Conservation (phyloP, 495 filamentous ascomycete species). For the Aspergillus egyptiacus region DNA sequence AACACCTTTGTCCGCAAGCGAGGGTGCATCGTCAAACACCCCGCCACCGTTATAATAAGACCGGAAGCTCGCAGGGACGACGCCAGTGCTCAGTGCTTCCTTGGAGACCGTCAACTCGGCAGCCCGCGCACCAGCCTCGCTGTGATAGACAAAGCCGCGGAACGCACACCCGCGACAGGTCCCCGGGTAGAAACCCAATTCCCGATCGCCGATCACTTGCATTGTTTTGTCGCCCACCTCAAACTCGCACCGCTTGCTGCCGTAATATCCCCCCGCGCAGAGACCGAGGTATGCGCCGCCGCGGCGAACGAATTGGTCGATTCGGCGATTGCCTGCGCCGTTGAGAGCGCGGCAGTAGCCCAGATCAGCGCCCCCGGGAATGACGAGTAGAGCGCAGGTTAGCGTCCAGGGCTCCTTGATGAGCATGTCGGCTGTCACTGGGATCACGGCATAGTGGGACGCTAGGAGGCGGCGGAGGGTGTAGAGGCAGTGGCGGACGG, state of each 20-base stretch:
- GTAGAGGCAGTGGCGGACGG: slow-evolving; percentile 83
- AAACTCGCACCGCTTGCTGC: slow-evolving; percentile 73
- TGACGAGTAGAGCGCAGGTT: slow-evolving; percentile 81
- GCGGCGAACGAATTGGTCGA: slow-evolving; percentile 75
- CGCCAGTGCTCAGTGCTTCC: slow-evolving; percentile 45
- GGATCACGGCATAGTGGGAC: slow-evolving; percentile 86
- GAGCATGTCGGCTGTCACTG: slow-evolving; percentile 69
- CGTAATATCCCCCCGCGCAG: slow-evolving; percentile 95
- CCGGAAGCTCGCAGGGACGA: slow-evolving; percentile 59
- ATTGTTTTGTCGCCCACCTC: slow-evolving; percentile 76
- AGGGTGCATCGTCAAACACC: slow-evolving; percentile 78
- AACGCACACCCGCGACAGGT: slow-evolving; percentile 84
- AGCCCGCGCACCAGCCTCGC: slow-evolving; percentile 78
- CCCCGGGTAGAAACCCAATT: slow-evolving; percentile 84
- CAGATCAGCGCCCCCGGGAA: slow-evolving; percentile 92
- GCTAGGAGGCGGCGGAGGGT: slow-evolving; percentile 85
- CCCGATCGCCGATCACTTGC: slow-evolving; percentile 80
- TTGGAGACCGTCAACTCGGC: slow-evolving; percentile 61
- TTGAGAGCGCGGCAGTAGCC: slow-evolving; percentile 86
- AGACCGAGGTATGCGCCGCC: slow-evolving; percentile 86
- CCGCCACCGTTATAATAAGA: slow-evolving; percentile 95
- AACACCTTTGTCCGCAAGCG: slow-evolving; percentile 55
- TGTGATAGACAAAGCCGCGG: slow-evolving; percentile 83
- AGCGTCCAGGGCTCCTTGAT: slow-evolving; percentile 88
- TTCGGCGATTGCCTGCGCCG: slow-evolving; percentile 77